Evolutionary conservation across 805 yeast species (phyloP).

Genomic region (Cyberlindnera nakhonratchasimensis): DNA sequence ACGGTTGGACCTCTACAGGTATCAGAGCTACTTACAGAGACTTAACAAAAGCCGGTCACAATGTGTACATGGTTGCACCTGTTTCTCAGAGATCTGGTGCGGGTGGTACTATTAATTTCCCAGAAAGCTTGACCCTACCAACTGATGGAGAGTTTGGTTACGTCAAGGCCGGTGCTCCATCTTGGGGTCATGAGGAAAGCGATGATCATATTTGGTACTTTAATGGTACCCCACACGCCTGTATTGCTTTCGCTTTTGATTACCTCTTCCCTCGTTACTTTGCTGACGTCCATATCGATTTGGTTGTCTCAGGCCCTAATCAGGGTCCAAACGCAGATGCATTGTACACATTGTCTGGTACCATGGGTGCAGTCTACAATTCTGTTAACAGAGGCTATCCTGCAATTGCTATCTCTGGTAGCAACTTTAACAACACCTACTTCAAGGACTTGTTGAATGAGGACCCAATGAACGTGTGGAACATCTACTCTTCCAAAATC

Average conservation of each 20-base stretch:
- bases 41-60: slow-evolving; percentile 44
- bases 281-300: slow-evolving; percentile 41
- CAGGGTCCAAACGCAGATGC: slow-evolving; percentile 48
- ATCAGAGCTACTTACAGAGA: slow-evolving; percentile 53
- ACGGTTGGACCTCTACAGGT: slow-evolving; percentile 54
- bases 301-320: slow-evolving; percentile 51
- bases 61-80: slow-evolving; percentile 50
- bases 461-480: slow-evolving; percentile 39
- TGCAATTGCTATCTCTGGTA: slow-evolving; percentile 50
- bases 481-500: slow-evolving; percentile 42
- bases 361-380: slow-evolving; percentile 48
- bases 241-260: slow-evolving; percentile 46
- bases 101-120: slow-evolving; percentile 51
- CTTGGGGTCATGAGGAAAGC: slow-evolving; percentile 50
- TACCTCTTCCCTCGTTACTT: slow-evolving; percentile 45
- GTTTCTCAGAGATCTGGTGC: slow-evolving; percentile 48
- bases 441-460: slow-evolving; percentile 39
- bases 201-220: slow-evolving; percentile 49
- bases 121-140: slow-evolving; percentile 36
- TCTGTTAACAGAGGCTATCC: slow-evolving; percentile 47
- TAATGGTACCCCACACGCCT: slow-evolving; percentile 55
- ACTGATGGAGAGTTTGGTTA: slow-evolving; percentile 46
- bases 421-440: slow-evolving; percentile 45
- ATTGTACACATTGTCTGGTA: slow-evolving; percentile 44
- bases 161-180: slow-evolving; percentile 45